phyloP scores from a whole-genome alignment of 345 rosid species.

The Murraya paniculata region DNA sequence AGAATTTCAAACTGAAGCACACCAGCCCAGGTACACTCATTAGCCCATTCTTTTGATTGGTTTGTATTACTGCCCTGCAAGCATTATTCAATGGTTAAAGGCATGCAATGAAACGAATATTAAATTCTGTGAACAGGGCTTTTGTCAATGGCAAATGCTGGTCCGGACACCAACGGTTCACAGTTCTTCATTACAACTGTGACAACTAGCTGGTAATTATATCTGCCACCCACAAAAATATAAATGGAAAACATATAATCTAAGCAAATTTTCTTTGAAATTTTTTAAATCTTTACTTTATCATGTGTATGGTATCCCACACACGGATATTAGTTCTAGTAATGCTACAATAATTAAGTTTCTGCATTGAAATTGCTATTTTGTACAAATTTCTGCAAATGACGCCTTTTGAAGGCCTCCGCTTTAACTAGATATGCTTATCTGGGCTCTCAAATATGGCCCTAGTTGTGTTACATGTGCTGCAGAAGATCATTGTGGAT shows the following conservation, averaged over 20 bases:
- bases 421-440: neutral
- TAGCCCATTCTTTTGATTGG: neutral
- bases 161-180: conserved; percentile 86
- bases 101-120: neutral
- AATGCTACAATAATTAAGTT: neutral
- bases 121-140: conserved; percentile 40
- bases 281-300: neutral
- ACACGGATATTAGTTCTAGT: neutral
- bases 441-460: neutral
- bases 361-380: neutral
- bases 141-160: conserved; percentile 96
- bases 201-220: conserved; percentile 79
- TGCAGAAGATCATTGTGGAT: neutral
- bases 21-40: conserved; percentile 72
- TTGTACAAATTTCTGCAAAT: neutral
- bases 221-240: neutral
- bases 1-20: conserved; percentile 95
- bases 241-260: neutral
- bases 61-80: neutral
- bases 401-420: neutral
- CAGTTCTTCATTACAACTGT: conserved; percentile 94
- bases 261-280: neutral
- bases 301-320: neutral
- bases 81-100: neutral
- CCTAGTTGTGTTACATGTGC: neutral